Conservation (phyloP, 1,284 basidiomycete genomes). For the Hymenochaete sp. region DNA sequence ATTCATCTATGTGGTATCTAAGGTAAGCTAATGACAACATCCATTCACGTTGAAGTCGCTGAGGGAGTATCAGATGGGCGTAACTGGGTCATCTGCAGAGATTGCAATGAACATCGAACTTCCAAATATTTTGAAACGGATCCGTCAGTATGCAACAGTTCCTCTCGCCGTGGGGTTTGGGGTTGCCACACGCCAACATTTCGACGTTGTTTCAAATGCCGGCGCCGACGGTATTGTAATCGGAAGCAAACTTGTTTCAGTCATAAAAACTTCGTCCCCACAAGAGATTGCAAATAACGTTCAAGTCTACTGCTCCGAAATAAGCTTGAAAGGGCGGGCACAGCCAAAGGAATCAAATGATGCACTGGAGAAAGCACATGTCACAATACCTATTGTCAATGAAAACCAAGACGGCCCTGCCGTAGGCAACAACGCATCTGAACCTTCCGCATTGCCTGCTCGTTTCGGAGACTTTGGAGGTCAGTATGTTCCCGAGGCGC, state of each 20-base stretch:
- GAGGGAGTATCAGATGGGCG: slow-evolving; percentile 72
- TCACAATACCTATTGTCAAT: slow-evolving; percentile 20
- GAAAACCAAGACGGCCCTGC: slow-evolving; percentile 26
- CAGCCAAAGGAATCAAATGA: slow-evolving; percentile 19
- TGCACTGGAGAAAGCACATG: slow-evolving; percentile 7
- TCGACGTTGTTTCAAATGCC: slow-evolving; percentile 73
- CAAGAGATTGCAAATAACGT: slow-evolving; percentile 53
- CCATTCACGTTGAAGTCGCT: slow-evolving; percentile 1
- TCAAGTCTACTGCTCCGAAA: slow-evolving; percentile 65
- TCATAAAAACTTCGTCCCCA: slow-evolving; percentile 62
- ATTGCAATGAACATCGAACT: slow-evolving; percentile 68
- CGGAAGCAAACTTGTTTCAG: slow-evolving; percentile 76
- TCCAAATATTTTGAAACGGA: slow-evolving; percentile 68
- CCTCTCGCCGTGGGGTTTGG: slow-evolving; percentile 97
- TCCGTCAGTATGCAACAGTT: slow-evolving; percentile 64
- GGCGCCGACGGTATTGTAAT: slow-evolving; percentile 96
- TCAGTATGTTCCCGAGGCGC: slow-evolving; percentile 92
- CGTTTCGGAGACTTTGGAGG: slow-evolving; percentile 96
- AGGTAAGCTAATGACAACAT: slow-evolving; percentile 39
- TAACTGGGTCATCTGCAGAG: slow-evolving; percentile 82
- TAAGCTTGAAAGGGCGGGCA: slow-evolving; percentile 52
- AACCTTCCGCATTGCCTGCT: slow-evolving; percentile 52
- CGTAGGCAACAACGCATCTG: slow-evolving; percentile 26
- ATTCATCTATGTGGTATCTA: slow-evolving; percentile 96
- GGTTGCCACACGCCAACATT: slow-evolving; percentile 88